Base-by-base conservation (phyloP, 441 rosid species). In the Francoa sonchifolia region DNA sequence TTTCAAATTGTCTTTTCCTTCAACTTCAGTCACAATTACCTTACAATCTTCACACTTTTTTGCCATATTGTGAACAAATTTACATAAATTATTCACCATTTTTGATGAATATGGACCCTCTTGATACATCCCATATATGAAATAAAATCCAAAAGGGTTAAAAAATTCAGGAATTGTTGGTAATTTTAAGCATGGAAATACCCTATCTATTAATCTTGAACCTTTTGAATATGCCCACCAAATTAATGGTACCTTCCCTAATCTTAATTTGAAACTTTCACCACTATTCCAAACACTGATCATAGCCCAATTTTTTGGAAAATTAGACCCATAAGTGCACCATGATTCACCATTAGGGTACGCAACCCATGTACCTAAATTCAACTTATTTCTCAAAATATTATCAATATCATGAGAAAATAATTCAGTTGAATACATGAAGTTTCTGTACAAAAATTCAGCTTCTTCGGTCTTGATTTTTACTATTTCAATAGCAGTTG, bases 231-330 rank as follows among this genome's bases (percentile, higher is more conserved):
- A 71, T 30, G 64, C 26, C 32, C 52, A 26, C 58, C 77, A 79
- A 33, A 79, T 54, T 5, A 74, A 43, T 1, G 86, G 79, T 29
- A 79, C 77, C 55, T 71, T 71, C 6, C 56, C 83, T 35, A 76
- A 50, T 48, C 70, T 65, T 30, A 83, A 58, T 50, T 74, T 79
- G 66, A 79, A 83, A 2, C 77, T 36, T 26, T 74, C 77, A 14
- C 82, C 75, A 38, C 73, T 83, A 46, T 83, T 72, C 94, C 90
- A 83, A n/a, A 76, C 94, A 48, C 90, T 83, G 15, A 83, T 47
- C 74, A 77, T 64, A 25, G 94, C 94, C 90, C 87, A 83, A 48
- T 57, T 68, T 10, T 29, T 46, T 5, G 73, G 67, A 38, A 63
- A 11, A 33, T 15, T 39, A 8, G 47, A 37, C 26, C 50, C 36